Evolutionary conservation across 768 basidiomycete species (phyloP).

Genomic region (Russula virescens): DNA sequence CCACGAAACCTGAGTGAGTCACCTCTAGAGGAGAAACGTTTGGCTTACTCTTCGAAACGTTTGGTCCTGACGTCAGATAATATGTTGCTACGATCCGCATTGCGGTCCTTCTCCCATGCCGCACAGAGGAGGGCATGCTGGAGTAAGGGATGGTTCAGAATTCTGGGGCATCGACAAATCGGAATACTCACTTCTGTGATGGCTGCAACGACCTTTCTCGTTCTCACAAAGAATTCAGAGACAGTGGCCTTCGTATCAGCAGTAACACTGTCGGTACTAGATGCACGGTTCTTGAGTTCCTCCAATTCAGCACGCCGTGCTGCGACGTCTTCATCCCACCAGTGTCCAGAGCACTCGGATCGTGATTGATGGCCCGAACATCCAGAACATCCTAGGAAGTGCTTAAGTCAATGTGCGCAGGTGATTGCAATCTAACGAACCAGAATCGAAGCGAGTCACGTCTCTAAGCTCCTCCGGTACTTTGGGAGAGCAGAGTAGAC

Average conservation of each 20-base stretch:
- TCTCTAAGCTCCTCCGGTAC: background rate
- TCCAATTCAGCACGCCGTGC: background rate
- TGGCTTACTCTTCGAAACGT: conserved; percentile 18
- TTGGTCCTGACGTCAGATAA: conserved; percentile 7
- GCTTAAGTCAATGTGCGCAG: background rate
- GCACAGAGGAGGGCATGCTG: conserved; percentile 11
- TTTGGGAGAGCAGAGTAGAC: background rate
- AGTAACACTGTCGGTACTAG: background rate
- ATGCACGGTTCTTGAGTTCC: background rate
- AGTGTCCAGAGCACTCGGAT: background rate
- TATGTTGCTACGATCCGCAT: conserved; percentile 2
- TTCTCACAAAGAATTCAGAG: background rate
- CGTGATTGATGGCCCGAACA: background rate
- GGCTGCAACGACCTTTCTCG: background rate
- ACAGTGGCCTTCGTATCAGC: background rate
- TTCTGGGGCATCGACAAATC: background rate
- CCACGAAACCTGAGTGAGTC: background rate
- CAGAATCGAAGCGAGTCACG: background rate
- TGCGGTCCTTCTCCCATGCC: conserved; percentile 9
- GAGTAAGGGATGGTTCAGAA: background rate
- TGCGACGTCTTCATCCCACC: conserved; percentile 13
- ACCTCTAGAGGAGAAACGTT: background rate
- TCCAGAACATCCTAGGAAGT: background rate
- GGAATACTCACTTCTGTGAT: background rate
- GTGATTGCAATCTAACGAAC: background rate